Evolutionary conservation across 768 basidiomycete genomes (phyloP), one percentile per base, ranked within the genome.

Genomic region (Mycena albidolilacea): DNA sequence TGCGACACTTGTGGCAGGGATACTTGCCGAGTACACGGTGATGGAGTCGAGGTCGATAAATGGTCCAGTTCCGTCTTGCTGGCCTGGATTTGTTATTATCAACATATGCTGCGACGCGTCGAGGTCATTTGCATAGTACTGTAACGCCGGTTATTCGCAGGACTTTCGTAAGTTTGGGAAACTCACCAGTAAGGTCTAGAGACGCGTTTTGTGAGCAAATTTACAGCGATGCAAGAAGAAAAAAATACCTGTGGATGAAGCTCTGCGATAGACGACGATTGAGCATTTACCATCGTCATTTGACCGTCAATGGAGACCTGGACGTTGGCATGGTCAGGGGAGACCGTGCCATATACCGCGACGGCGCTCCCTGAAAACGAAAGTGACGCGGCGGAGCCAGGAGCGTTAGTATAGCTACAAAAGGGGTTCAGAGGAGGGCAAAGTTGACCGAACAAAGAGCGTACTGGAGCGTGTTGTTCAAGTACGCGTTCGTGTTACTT

Each of bases 341-440:
- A 85, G 39, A 88, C 82, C 3, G 88, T 86, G 46, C 89, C 89
- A 69, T 87, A 90, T 1, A 90, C 67, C 15, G 87, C 88, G 59
- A 91, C 82, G n/a, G 86, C 88, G 64, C 88, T 85, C 23, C 90
- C 90, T 6, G 78, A 73, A 76, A 90, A 90, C 17, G 78, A 69
- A 12, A 89, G 73, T 8, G 84, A 82, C n/a, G 84, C 86, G 21
- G 84, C 81, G 14, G 88, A 85, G 44, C 81, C 84, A 10, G 80
- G 72, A 7, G 76, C 80, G 59, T 83, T 76, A 2, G 88, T 83
- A 76, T 79, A 88, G 74, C 89, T 90, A 67, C 6, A 61, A 23
- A 58, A 44, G 14, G 17, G 7, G 23, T 57, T 66, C 64, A 35
- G 15, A 37, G 39, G 35, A 65, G 46, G 17, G 58, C 43, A 72